Evolutionary conservation across 768 basidiomycete genomes (phyloP).

Genomic region (Suillus hirtellus): DNA sequence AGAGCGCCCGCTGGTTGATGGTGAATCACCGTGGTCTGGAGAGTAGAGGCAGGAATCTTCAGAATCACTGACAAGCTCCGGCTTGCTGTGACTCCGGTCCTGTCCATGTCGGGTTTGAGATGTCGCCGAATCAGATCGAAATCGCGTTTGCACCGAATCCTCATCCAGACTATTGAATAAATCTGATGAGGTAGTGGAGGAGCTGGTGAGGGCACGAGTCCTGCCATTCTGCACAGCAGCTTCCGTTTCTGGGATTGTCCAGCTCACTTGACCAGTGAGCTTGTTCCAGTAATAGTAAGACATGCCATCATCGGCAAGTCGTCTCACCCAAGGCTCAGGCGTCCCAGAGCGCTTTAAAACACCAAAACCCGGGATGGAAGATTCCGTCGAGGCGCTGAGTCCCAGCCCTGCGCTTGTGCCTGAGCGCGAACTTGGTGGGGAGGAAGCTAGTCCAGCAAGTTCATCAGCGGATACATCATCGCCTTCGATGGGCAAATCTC

Average conservation of each 20-base stretch:
- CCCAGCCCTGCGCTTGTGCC: constrained; percentile 55
- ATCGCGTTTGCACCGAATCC: constrained; percentile 24
- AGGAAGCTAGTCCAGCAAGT: constrained; percentile 53
- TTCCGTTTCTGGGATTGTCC: constrained; percentile 61
- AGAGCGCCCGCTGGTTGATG: constrained; percentile 32
- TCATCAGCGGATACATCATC: constrained; percentile 68
- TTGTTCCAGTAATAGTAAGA: constrained; percentile 81
- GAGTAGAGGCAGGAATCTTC: constrained; percentile 67
- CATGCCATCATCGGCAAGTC: constrained; percentile 79
- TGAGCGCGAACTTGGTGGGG: constrained; percentile 56
- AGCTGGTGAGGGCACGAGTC: constrained; percentile 34
- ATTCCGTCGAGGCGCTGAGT: constrained; percentile 38
- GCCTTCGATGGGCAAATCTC: constrained; percentile 78
- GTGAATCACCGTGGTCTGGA: constrained; percentile 33
- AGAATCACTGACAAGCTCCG: constrained; percentile 63
- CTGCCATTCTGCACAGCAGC: constrained; percentile 30
- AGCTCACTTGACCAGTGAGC: constrained; percentile 62
- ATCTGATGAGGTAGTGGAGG: constrained; percentile 35
- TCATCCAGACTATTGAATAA: constrained; percentile 24
- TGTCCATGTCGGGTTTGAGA: constrained; percentile 28
- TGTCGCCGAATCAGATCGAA: constrained; percentile 37
- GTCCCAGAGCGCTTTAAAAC: constrained; percentile 56
- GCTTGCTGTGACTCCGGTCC: constrained; percentile 31
- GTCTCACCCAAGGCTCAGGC: constrained; percentile 82
- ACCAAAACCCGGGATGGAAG: constrained; percentile 56